Conservation (phyloP, 257 asterid genomes). For the Nicotiana attenuata region DNA sequence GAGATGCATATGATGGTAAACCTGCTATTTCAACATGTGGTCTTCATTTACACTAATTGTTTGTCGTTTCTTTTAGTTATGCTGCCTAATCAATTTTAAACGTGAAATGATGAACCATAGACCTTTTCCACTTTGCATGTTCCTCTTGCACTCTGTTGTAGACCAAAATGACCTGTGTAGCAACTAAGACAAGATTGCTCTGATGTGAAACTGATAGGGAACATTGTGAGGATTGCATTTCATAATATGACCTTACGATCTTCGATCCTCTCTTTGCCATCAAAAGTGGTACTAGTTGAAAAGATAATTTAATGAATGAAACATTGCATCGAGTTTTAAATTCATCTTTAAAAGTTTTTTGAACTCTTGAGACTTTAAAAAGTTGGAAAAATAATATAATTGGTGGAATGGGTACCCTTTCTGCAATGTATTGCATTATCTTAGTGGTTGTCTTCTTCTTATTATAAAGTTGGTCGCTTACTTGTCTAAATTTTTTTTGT, state of each 20-base stretch:
- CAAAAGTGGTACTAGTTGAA: neutral
- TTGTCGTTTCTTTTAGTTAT: neutral
- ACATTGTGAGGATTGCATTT: neutral
- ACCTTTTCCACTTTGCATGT: neutral
- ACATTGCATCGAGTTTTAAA: neutral
- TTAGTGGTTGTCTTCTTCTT: neutral
- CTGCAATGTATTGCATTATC: neutral
- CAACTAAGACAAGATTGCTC: neutral
- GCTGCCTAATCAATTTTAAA: neutral
- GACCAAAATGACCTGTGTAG: neutral
- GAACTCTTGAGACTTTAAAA: neutral
- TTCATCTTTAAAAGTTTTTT: neutral
- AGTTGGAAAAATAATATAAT: slow-evolving; percentile 4
- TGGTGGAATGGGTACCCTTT: slow-evolving; percentile 4
- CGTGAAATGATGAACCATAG: neutral
- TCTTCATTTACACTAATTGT: neutral
- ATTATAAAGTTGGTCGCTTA: neutral
- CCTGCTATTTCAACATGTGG: slow-evolving; percentile 1
- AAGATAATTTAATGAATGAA: neutral
- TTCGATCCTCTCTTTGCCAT: neutral
- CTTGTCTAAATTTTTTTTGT: neutral
- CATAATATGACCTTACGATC: neutral
- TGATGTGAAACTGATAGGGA: neutral
- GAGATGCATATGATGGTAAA: slow-evolving; percentile 95
- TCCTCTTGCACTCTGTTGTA: neutral